Evolutionary conservation across 2,329 filamentous ascomycete species (phyloP).

Genomic region (Biscogniauxia marginata): DNA sequence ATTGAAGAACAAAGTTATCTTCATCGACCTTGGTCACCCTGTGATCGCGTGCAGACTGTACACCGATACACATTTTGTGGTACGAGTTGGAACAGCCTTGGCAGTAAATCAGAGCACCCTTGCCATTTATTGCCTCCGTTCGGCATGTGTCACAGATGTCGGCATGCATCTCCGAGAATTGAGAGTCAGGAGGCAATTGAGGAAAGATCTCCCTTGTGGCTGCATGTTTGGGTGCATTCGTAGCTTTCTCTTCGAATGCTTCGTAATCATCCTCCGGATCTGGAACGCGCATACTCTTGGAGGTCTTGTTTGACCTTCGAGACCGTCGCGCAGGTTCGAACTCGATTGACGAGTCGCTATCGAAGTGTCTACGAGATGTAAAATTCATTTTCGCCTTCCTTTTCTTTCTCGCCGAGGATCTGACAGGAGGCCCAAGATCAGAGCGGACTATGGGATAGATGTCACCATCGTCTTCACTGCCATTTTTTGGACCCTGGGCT

Average conservation of each 20-base stretch:
- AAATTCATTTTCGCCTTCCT: constrained; percentile 18
- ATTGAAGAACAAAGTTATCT: constrained; percentile 83
- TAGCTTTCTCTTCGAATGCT: constrained; percentile 44
- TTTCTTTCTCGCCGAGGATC: constrained; percentile 20
- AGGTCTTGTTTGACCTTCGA: constrained; percentile 44
- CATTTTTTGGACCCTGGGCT: constrained; percentile 17
- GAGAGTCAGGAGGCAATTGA: constrained; percentile 55
- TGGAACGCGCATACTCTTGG: constrained; percentile 48
- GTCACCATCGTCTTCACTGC: constrained; percentile 20
- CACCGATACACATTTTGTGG: constrained; percentile 80
- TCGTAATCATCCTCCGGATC: constrained; percentile 61
- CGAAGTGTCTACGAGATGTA: constrained; percentile 18
- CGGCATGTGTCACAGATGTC: constrained; percentile 71
- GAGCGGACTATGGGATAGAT: constrained; percentile 25
- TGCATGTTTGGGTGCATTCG: constrained; percentile 51
- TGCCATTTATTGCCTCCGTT: constrained; percentile 50
- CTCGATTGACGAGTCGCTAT: constrained; percentile 47
- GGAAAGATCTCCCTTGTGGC: constrained; percentile 75
- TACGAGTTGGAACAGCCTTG: constrained; percentile 87
- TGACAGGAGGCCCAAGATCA: constrained; percentile 24
- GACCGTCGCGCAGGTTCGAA: constrained; percentile 53
- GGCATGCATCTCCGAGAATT: constrained; percentile 70
- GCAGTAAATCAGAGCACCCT: constrained; percentile 76
- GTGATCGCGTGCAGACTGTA: constrained; percentile 74
- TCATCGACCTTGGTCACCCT: constrained; percentile 80